Percentiles rank a stretch among this genome's conserved stretches.
phyloP scores from a whole-genome alignment of 768 basidiomycete species.

The Collybia mongolica region DNA sequence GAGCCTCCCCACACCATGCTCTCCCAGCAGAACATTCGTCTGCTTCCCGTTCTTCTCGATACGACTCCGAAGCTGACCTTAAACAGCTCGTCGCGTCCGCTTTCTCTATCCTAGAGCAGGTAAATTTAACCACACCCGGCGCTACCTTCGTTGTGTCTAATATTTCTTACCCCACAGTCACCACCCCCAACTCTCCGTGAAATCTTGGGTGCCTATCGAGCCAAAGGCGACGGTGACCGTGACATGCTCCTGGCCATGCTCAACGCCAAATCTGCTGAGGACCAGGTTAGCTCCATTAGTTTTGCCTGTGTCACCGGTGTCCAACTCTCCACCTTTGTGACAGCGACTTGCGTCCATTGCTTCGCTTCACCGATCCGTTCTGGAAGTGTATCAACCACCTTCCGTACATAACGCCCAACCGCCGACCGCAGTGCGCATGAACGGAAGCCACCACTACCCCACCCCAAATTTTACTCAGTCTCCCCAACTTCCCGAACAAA shows the following conservation, averaged over 20 bases:
- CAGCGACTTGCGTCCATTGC: conserved; percentile 74
- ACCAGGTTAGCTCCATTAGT: conserved; percentile 60
- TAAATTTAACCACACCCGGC: conserved; percentile 14
- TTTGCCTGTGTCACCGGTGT: background rate
- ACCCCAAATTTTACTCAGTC: conserved; percentile 36
- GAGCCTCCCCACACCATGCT: conserved; percentile 27
- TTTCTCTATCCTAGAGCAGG: conserved; percentile 42
- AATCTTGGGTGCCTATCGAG: conserved; percentile 81
- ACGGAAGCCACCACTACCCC: conserved; percentile 37
- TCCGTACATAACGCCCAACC: conserved; percentile 17
- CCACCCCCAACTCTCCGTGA: conserved; percentile 83
- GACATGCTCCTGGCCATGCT: conserved; percentile 90
- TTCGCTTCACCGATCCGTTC: conserved; percentile 66
- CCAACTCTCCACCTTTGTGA: conserved; percentile 2
- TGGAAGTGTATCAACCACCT: conserved; percentile 54
- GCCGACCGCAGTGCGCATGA: conserved; percentile 16
- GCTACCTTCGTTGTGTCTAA: conserved; percentile 16
- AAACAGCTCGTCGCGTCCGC: conserved; percentile 37
- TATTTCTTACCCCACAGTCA: conserved; percentile 37
- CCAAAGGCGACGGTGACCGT: conserved; percentile 88
- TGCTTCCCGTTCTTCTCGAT: conserved; percentile 19
- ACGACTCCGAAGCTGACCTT: conserved; percentile 24
- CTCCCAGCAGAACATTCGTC: conserved; percentile 22
- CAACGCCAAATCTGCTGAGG: conserved; percentile 90
- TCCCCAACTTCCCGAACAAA: conserved; percentile 30